A percentile compares a stretch with the other conserved stretches of the same genome.
Evolutionary conservation across 768 basidiomycete genomes (phyloP).

Genomic region (Hysterangium stoloniferum): DNA sequence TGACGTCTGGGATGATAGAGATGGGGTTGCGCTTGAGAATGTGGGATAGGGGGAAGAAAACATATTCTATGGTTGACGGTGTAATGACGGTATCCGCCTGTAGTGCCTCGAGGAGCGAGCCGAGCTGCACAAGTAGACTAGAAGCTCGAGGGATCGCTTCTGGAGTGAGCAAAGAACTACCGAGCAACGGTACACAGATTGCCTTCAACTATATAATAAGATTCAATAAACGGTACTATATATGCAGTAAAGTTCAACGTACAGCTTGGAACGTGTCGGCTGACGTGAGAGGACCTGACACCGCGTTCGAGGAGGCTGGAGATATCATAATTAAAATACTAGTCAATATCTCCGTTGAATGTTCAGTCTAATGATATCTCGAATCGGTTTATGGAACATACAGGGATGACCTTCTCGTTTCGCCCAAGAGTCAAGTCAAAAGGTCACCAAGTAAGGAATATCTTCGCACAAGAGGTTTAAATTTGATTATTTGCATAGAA

Average conservation of each 20-base stretch:
- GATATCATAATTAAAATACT: too few species aligned
- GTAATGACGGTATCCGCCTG: slow-evolving; percentile 34
- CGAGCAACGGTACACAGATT: slow-evolving; percentile 76
- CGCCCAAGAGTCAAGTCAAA: too few species aligned
- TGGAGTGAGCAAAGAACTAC: slow-evolving; percentile 55
- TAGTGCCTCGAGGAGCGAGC: slow-evolving; percentile 37
- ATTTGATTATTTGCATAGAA: too few species aligned
- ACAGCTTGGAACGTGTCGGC: slow-evolving; percentile 6
- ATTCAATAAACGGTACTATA: background rate
- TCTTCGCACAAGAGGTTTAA: too few species aligned
- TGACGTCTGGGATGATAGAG: slow-evolving; percentile 63
- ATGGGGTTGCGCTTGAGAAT: slow-evolving; percentile 73
- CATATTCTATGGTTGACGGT: slow-evolving; percentile 65
- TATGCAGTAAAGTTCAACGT: background rate
- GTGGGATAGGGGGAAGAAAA: slow-evolving; percentile 81
- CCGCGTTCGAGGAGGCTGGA: too few species aligned
- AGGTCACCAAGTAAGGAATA: too few species aligned
- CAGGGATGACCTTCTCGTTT: too few species aligned
- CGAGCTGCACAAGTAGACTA: slow-evolving; percentile 47
- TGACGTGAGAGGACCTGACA: background rate
- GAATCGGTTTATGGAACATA: too few species aligned
- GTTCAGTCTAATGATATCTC: too few species aligned
- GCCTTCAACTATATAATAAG: slow-evolving; percentile 42
- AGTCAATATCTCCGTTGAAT: too few species aligned
- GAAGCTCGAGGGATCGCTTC: slow-evolving; percentile 39